These are phyloP conservation scores for Microsporum canis DNA, from an alignment of 2,329 filamentous ascomycete species.

Conservation along the genomic window DNA sequence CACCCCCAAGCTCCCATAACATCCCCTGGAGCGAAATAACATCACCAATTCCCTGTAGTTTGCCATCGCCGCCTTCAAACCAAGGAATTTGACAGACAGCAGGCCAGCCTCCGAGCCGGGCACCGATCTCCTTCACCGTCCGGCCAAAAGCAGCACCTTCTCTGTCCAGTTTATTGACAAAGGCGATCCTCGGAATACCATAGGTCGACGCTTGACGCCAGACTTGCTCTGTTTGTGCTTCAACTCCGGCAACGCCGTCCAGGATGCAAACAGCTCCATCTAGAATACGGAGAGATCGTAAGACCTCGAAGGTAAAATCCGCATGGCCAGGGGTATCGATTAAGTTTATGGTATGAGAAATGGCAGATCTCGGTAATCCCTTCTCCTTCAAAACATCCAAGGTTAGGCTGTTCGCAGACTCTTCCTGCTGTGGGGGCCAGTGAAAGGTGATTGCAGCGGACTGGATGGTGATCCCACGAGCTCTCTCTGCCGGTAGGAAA, in stretches of 20 bases:
- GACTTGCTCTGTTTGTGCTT: constrained; percentile 93
- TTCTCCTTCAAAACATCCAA: constrained; percentile 22
- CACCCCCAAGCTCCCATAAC: constrained; percentile 56
- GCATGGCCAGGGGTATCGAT: constrained; percentile 97
- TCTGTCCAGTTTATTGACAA: constrained; percentile 75
- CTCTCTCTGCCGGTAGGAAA: constrained; percentile 84
- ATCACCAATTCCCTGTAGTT: constrained; percentile 75
- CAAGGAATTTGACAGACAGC: constrained; percentile 90
- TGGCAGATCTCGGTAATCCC: constrained; percentile 40
- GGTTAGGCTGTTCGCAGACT: constrained; percentile 12
- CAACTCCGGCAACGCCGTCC: constrained; percentile 84
- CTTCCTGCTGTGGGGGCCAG: constrained; percentile 55
- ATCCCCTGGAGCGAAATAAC: constrained; percentile 64
- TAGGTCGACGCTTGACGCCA: constrained; percentile 86
- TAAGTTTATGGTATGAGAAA: constrained; percentile 65
- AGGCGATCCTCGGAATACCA: constrained; percentile 69
- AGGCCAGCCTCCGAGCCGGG: constrained; percentile 70
- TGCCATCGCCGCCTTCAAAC: constrained; percentile 65
- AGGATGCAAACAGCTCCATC: constrained; percentile 89
- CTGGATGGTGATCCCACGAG: constrained; percentile 92
- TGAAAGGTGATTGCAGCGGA: constrained; percentile 91
- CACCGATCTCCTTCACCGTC: constrained; percentile 75
- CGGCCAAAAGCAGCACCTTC: constrained; percentile 71
- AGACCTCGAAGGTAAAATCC: constrained; percentile 93
- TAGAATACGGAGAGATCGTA: constrained; percentile 75